Base-by-base conservation (phyloP, 306 rosid genomes). In the Styphnolobium japonicum region DNA sequence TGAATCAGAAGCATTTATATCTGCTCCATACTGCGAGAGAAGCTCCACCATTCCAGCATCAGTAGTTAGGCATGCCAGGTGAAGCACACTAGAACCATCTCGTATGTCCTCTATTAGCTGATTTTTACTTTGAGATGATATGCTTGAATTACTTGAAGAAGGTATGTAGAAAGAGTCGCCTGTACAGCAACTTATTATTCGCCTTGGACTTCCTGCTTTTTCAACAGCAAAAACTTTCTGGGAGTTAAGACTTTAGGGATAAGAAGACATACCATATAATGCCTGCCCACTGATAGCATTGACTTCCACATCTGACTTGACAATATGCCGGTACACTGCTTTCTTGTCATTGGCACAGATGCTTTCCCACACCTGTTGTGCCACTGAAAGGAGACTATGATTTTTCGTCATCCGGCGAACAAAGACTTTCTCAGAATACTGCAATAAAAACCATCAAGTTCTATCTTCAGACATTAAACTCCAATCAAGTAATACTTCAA, bases 11-110 rank as follows among this genome's bases (percentile, higher is more conserved):
- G 87, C 89, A 60, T 92, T 89, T 80, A 87, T 22, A 36, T 89
- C 80, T 60, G 97, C 97, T 8, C 97, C 97, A 60, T 86, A 83
- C 79, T 92, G 97, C 65, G 89, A 65, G 71, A 92, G 92, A 21
- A 92, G 77, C 78, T 92, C 97, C 49, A 90, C 79, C 97, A 90
- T 92, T 83, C 89, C 93, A 55, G 74, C 46, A 75, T 92, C 93
- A 29, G 90, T 74, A 52, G 77, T 80, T 76, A 79, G 79, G 81
- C 94, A 88, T 73, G 97, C 97, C 22, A 89, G 80, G 79, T 92
- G 97, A 81, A 92, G 93, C 81, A 81, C 82, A 73, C 83, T 81
- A 75, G 86, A 85, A 78, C 87, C 84, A 21, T 88, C 81, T 15
- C 81, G 71, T 69, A 69, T 56, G 78, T 79, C 83, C 67, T 75